These are phyloP conservation scores for Ophiostoma perfectum DNA, from an alignment of 2,329 filamentous ascomycete genomes.

Conservation along the genomic window DNA sequence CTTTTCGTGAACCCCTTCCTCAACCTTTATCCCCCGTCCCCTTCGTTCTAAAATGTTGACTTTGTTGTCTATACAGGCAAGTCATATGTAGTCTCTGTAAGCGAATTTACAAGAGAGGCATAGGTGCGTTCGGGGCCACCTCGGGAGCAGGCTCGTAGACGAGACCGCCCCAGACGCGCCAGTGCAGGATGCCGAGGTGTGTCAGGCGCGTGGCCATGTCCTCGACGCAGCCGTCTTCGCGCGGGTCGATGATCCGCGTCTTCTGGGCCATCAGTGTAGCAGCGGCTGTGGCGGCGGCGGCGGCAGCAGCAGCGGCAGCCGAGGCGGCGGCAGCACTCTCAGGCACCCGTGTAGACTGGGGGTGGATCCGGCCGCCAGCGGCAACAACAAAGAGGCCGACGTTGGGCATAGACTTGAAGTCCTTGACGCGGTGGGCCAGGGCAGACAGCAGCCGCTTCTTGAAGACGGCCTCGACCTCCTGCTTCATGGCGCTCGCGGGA, in stretches of 20 bases:
- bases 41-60: no score
- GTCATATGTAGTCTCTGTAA: background rate
- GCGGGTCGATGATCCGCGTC: constrained; percentile 25
- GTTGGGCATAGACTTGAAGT: constrained; percentile 49
- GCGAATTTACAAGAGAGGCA: constrained; percentile 11
- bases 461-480: constrained; percentile 46
- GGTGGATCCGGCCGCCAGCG: constrained; percentile 45
- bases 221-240: constrained; percentile 51
- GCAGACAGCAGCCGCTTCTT: constrained; percentile 45
- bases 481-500: constrained; percentile 23
- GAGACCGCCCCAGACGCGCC: constrained; percentile 78
- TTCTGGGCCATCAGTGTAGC: constrained; percentile 12
- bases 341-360: constrained; percentile 31
- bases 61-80: background rate
- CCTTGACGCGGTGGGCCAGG: constrained; percentile 45
- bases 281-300: constrained; percentile 17
- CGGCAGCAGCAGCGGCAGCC: constrained; percentile 32
- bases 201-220: constrained; percentile 73
- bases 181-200: constrained; percentile 80
- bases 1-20: background rate
- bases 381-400: constrained; percentile 52
- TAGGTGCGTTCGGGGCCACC: constrained; percentile 12
- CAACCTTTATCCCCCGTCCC: no score
- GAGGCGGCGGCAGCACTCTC: constrained; percentile 28
- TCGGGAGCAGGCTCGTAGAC: constrained; percentile 49